Evolutionary conservation across 1,284 basidiomycete genomes (phyloP), one percentile per base, ranked within the genome.

Genomic region (Naganishia albida): DNA sequence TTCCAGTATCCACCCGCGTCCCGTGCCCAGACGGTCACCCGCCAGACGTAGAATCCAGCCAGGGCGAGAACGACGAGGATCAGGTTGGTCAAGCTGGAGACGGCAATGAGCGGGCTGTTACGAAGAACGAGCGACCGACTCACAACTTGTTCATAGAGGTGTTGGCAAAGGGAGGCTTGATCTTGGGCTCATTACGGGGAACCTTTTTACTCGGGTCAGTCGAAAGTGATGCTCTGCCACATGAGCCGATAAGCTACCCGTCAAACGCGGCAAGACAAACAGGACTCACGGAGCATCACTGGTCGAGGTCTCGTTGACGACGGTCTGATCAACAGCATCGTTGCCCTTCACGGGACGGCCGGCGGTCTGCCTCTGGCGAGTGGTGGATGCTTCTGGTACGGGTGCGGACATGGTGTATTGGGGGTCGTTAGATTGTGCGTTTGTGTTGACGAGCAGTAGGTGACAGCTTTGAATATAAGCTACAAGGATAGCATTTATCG

Each of bases 1-100:
- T 76, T 74, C 77, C 77, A 79, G 68, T 80, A 80, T 2, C 78
- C 78, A 15, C 78, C 78, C 1, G 70, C 75, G 8, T 78, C 68
- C 26, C 57, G 50, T 1, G 77, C 78, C 77, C 76, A 79, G 48
- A 77, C 71, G 10, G 76, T 78, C 18, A 69, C 54, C 38, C 77
- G 65, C 77, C 77, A 80, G 43, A 70, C 68, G 69, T 80, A 80
- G 70, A 78, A 78, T 16, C 67, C 71, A n/a, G 65, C 57, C 18
- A 80, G 44, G n/a, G 70, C 68, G 39, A 72, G 15, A 15, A 80
- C 72, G 25, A 70, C 71, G 23, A 75, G 62, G 26, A 72, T 63
- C 44, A 80, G 71, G 72, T 80, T 78, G 18, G 69, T 71, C 42
- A 80, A 65, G 72, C 78, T 79, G 65, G 18, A 62, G 49, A 40